Base-by-base conservation (phyloP, 2,329 filamentous ascomycete species). In the Xylariales sp. region DNA sequence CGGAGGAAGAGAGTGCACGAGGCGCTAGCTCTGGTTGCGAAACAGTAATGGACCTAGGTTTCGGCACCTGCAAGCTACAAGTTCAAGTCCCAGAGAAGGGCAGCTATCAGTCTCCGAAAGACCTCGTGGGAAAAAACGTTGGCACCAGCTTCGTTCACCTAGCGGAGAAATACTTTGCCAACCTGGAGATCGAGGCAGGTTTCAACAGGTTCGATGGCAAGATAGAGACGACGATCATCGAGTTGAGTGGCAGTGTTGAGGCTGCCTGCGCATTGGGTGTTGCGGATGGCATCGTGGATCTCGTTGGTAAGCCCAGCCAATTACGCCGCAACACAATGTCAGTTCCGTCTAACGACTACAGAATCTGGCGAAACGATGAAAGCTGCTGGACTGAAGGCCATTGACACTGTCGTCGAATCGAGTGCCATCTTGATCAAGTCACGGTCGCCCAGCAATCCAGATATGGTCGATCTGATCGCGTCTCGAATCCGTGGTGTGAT, bases 321-420 rank as follows among this genome's bases (percentile, higher is more conserved):
- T 7, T 3, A 5, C 12, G 12, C 7, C 14, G 7, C 32, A 21
- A 14, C 8, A 8, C 10, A 7, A 32, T 8, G 29, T 7, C 29
- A 9, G 29, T 32, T 9, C 15, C 9, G 15, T 8, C 29, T 32
- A 14, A 32, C 29, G 15, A 14, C 4, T 21, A 2, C 53, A 93
- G 91, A 98, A 73, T 97, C 93, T 15, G 93, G 93, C 43, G 91
- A 97, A 67, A 98, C 93, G 1, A 98, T 98, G 93, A 86, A 87
- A 58, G 93, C 91, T 15, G 91, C 91, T 31, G 93, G 93, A 18
- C 76, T 98, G 38, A 90, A 89, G 68, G 84, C 91, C 43, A 96
- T 97, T 54, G 89, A 93, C 54, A 98, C 93, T 3, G 89, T 98
- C 19, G 77, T 96, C 38, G 82, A 88, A 43, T 90, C 86, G 42